Evolutionary conservation across 768 basidiomycete genomes (phyloP), one percentile per base, ranked within the genome.

Genomic region (Chalciporus sphaerocephalus): DNA sequence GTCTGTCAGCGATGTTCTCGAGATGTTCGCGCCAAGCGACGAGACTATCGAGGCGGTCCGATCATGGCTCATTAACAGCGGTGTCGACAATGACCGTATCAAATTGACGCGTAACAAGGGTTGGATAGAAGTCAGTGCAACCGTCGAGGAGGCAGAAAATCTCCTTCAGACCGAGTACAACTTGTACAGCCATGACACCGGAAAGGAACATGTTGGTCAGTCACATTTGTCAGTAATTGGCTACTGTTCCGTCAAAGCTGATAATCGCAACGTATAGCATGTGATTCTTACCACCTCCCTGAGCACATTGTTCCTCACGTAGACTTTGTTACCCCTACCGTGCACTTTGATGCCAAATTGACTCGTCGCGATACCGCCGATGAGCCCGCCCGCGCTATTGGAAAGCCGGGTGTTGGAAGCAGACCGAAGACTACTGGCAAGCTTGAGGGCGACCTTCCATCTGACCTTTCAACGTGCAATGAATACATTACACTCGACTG

Each of bases 111-210:
- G 43, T 6, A 65, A 41, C 48, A 58, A 58, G 32, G 55, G 57
- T 22, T 59, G 57, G 57, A 41, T 69, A 20, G 57, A 64, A 33
- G 56, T 61, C 16, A 44, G 59, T 21, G 37, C 57, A 33, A 62
- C 65, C n/a, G 42, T 62, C 21, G 56, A 51, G 20, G 67, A 69
- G 48, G 67, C 63, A 17, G 67, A 69, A 44, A 40, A 53, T 15
- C 65, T 67, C 21, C 51, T 69, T 18, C 57, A 57, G 41, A 63
- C 69, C 10, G 49, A 65, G 44, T 70, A 69, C 51, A 56, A 59
- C 36, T 41, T 69, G 24, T 69, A 63, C 47, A 48, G 45, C 46
- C 64, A 70, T 42, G 38, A 10, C 18, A 43, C 59, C 2, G 59
- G 64, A 44, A 51, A 53, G 50, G 54, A 61, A 15, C 64, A 62